A percentile compares a stretch with the other conserved stretches of the same genome.
Conservation (phyloP, 495 filamentous ascomycete genomes). For the Aspergillus nanangensis region DNA sequence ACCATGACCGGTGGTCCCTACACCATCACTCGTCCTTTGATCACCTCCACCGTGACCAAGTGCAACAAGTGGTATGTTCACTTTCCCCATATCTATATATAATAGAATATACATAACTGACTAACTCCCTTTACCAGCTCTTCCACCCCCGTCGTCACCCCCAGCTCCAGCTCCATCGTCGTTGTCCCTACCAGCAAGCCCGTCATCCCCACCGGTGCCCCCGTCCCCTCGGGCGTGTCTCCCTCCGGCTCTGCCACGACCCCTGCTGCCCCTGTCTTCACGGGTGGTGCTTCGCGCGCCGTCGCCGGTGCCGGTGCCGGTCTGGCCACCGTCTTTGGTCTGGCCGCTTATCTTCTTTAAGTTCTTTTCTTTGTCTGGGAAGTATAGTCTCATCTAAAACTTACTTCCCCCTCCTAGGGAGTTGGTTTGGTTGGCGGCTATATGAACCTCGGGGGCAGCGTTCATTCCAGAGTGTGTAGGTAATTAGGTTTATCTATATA, state of each 20-base stretch:
- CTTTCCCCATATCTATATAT: constrained; percentile 1
- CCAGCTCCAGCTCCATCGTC: constrained; percentile 25
- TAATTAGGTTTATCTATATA: too few relatives aligned
- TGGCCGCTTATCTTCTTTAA: constrained; percentile 75
- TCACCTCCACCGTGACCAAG: constrained; percentile 56
- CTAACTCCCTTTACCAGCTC: background rate
- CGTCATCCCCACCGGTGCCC: constrained; percentile 6
- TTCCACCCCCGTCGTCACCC: constrained; percentile 31
- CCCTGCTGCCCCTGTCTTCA: constrained; percentile 44
- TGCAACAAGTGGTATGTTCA: constrained; percentile 59
- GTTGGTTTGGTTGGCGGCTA: too few relatives aligned
- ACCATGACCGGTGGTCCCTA: constrained; percentile 59
- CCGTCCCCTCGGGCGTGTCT: constrained; percentile 18
- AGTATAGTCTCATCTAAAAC: background rate
- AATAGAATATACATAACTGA: constrained; percentile 1
- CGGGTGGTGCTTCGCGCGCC: constrained; percentile 45
- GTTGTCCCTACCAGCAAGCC: constrained; percentile 36
- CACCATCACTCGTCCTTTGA: constrained; percentile 69
- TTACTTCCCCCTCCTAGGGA: too few relatives aligned
- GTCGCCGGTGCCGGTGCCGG: constrained; percentile 58
- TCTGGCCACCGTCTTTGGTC: constrained; percentile 70
- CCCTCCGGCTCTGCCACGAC: constrained; percentile 40
- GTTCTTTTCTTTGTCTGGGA: constrained; percentile 9
- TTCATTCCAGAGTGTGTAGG: too few relatives aligned
- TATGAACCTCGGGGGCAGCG: too few relatives aligned